Evolutionary conservation across 257 asterid species (phyloP), one percentile per base, ranked within the genome.

Genomic region (Solanum tacnaense): DNA sequence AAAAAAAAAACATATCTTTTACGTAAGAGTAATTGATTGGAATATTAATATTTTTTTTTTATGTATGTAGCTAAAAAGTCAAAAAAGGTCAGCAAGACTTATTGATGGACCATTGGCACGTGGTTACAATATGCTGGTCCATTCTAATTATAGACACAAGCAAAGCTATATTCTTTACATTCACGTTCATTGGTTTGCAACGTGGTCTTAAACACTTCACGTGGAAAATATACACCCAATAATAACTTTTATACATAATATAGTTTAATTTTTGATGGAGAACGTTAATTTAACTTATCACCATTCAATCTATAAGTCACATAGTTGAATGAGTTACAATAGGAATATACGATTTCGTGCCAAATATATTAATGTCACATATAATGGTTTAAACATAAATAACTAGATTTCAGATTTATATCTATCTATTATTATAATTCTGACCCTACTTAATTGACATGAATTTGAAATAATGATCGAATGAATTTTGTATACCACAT

Each of bases 181-280:
- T 49, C 60, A 49, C 60, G 8, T 15, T 49, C 21, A 2, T 49
- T 15, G 21, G 23, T 16, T 52, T 5, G 60, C 1, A 16, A 16
- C 3, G 0, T 5, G 21, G 0, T 49, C 3, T 49, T 49, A 49
- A 49, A 15, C 3, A 2, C 0, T 13, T 49, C 7, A 49, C 21
- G 21, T 49, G 1, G 0, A 49, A 49, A 49, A 0, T 49, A 25
- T 25, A 12, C 3, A 67, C 0, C 0, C 0, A 67, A 67, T 25
- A 67, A 7, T 60, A 60, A 60, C 0, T 9, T 23, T 21, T 60
- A 60, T 67, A 25, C 0, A 12, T 1, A 25, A 2, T n/a, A 25
- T n/a, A 65, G 3, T 23, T n/a, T 23, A 9, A n/a, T 10, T 65
- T 62, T 0, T 62, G 7, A n/a, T n/a, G 2, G 7, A n/a, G 7